phyloP scores from a whole-genome alignment of 208 protist genomes.

The Trypanosoma conorhini region DNA sequence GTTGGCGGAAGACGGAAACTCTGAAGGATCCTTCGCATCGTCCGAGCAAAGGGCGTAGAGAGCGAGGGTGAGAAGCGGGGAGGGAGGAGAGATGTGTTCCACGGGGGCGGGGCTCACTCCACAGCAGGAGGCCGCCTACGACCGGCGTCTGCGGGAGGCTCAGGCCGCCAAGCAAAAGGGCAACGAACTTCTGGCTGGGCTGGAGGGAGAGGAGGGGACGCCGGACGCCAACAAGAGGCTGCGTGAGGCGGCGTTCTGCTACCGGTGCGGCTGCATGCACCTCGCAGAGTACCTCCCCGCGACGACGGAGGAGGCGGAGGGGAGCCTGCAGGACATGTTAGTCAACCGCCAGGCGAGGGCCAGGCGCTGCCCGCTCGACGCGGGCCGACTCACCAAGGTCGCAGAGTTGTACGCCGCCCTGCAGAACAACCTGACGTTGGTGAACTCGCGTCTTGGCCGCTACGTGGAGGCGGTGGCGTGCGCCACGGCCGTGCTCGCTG shows the following conservation, averaged over 20 bases:
- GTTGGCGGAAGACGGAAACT: neutral
- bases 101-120: neutral
- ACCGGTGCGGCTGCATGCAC: slow-evolving; percentile 72
- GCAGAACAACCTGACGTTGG: slow-evolving; percentile 62
- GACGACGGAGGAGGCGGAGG: slow-evolving; percentile 7
- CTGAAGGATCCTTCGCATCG: neutral
- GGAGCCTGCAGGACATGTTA: slow-evolving; percentile 26
- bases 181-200: slow-evolving; percentile 39
- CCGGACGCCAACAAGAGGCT: slow-evolving; percentile 25
- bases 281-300: slow-evolving; percentile 59
- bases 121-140: slow-evolving; percentile 9
- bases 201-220: neutral
- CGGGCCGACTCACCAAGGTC: slow-evolving; percentile 16
- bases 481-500: slow-evolving; percentile 41
- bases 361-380: slow-evolving; percentile 1
- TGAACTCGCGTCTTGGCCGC: slow-evolving; percentile 44
- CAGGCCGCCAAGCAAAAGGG: slow-evolving; percentile 52
- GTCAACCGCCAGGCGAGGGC: neutral
- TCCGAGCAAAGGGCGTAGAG: neutral
- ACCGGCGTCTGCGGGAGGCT: slow-evolving; percentile 31
- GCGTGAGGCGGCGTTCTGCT: slow-evolving; percentile 53
- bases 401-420: slow-evolving; percentile 40
- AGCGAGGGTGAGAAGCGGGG: neutral
- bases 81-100: neutral
- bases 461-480: slow-evolving; percentile 44